Base-by-base conservation (phyloP, 2,329 filamentous ascomycete species). In the Fusarium hostae region DNA sequence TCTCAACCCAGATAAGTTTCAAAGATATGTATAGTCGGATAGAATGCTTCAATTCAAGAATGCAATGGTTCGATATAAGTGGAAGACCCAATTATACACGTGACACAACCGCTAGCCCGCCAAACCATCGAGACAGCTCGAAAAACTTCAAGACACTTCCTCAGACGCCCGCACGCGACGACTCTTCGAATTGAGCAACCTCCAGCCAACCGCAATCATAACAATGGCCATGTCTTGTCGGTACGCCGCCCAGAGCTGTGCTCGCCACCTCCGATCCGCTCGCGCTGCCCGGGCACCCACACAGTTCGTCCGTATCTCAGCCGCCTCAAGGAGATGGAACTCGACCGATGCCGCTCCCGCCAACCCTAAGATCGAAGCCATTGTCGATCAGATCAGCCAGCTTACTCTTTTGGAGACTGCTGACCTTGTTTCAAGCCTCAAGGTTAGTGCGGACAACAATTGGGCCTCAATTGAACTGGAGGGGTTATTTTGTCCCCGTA, bases 301-400 rank as follows among this genome's bases (percentile, higher is more conserved):
- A 84, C 81, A 86, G 81, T 76, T 78, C 63, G 67, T 82, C 77
- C 85, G 84, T 79, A 83, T 82, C 74, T 77, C 83, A 61, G 79
- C 82, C 44, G 80, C 82, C 73, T 80, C 89, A 80, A 90, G 92
- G 84, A 90, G 96, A 89, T 95, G 94, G 92, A 93, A 96, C 84
- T 95, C 94, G 71, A 95, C 94, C 77, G 92, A 95, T 78, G 90
- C 89, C 47, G 75, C 85, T 67, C 76, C 86, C 63, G 82, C 88
- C 77, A 97, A 93, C 84, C 94, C 96, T 71, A 99, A 99, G 89
- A 97, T 99, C 78, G 84, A 91, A 77, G 90, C 89, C 66, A 99
- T 99, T 79, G 96, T 99, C 79, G 95, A 99, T 82, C 95, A 99
- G 85, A 99, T 99, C 83, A 97, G 95, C 85, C 91, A 96, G 89